Evolutionary conservation across 2,329 filamentous ascomycete species (phyloP).

Genomic region (Pseudogymnoascus sp.): DNA sequence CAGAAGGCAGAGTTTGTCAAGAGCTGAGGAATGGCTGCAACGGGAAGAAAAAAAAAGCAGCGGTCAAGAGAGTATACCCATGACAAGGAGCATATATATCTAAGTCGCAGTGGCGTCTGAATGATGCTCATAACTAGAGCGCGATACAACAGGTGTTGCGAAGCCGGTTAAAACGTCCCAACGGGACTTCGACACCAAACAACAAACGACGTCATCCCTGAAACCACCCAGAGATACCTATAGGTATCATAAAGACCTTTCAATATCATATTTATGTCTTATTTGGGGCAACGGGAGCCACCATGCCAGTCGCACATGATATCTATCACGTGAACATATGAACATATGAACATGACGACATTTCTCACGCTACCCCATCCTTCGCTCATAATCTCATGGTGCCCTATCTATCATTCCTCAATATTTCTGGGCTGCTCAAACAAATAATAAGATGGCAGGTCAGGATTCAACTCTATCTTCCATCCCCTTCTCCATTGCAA

Average conservation of each 20-base stretch:
- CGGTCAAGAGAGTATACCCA: slow-evolving; percentile 1
- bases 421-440: neutral
- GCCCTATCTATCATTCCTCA: neutral
- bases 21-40: slow-evolving; percentile 12
- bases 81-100: neutral
- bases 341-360: neutral
- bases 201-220: neutral
- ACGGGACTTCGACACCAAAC: neutral
- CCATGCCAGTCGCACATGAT: neutral
- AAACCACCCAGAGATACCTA: neutral
- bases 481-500: slow-evolving; percentile 46
- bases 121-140: neutral
- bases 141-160: neutral
- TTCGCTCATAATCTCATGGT: neutral
- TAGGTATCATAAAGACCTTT: neutral
- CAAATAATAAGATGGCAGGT: neutral
- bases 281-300: neutral
- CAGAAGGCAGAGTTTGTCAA: slow-evolving; percentile 67
- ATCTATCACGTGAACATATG: neutral
- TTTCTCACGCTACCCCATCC: neutral
- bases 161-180: neutral
- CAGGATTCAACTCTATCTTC: slow-evolving; percentile 11
- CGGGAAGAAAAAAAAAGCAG: neutral
- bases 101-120: neutral
- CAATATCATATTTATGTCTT: neutral